Conservation (phyloP, 1,139 yeast species). For the Taphrina populina region DNA sequence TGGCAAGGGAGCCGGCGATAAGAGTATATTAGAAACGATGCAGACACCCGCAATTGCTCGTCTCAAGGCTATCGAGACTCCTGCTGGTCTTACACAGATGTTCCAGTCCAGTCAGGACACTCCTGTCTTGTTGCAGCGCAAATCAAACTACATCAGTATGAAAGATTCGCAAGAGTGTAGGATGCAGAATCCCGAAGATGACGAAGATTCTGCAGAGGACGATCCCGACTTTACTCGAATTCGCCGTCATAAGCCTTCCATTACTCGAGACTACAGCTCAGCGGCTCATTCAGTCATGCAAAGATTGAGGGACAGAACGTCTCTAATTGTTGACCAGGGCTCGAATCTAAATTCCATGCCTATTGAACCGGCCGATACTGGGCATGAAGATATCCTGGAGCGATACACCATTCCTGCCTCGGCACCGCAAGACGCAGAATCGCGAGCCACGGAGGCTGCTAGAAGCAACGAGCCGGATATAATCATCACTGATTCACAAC, state of each 20-base stretch:
- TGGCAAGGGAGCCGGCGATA: neutral
- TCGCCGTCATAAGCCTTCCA: conserved; percentile 2
- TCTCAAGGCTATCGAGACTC: conserved; percentile 10
- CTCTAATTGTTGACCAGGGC: neutral
- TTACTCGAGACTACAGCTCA: neutral
- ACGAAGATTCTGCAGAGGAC: conserved; percentile 9
- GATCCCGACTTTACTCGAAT: conserved; percentile 26
- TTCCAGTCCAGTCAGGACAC: conserved; percentile 32
- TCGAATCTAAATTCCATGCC: neutral
- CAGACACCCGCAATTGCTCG: conserved; percentile 10
- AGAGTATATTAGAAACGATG: neutral
- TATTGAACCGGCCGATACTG: too few species aligned
- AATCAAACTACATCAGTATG: conserved; percentile 26
- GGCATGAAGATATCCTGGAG: neutral
- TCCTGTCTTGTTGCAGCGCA: conserved; percentile 27
- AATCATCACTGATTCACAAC: conserved; percentile 21
- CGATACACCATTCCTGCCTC: conserved; percentile 29
- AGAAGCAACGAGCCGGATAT: conserved; percentile 1
- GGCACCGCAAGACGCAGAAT: conserved; percentile 5
- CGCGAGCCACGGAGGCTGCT: neutral
- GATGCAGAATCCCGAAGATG: neutral
- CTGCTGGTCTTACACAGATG: conserved; percentile 25
- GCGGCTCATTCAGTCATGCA: conserved; percentile 14
- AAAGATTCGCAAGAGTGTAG: conserved; percentile 28
- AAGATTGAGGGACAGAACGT: conserved; percentile 19